phyloP scores from a whole-genome alignment of 2,329 filamentous ascomycete species.

The Rasamsonia emersonii region DNA sequence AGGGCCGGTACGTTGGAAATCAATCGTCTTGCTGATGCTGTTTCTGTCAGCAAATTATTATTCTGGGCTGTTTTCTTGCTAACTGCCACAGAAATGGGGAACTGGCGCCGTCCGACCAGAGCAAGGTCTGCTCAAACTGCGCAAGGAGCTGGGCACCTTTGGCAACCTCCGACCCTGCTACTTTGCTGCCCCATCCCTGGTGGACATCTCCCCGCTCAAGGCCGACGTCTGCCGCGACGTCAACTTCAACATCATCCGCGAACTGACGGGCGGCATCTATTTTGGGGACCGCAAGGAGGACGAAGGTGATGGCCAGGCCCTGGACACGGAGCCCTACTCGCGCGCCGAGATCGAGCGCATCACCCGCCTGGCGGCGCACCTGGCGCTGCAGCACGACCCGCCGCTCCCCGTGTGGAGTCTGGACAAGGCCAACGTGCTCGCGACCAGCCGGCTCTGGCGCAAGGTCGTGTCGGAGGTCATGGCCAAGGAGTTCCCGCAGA shows the following conservation, averaged over 20 bases:
- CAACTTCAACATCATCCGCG: slow-evolving; percentile 87
- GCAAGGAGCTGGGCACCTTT: slow-evolving; percentile 89
- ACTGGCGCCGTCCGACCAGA: slow-evolving; percentile 81
- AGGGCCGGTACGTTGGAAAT: slow-evolving; percentile 55
- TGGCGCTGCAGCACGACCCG: slow-evolving; percentile 69
- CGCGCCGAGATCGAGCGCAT: slow-evolving; percentile 81
- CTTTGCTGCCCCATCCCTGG: slow-evolving; percentile 80
- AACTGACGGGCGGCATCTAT: slow-evolving; percentile 89
- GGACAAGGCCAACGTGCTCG: slow-evolving; percentile 95
- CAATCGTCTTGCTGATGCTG: too few relatives aligned
- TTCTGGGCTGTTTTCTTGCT: too few relatives aligned
- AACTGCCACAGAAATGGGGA: slow-evolving; percentile 64
- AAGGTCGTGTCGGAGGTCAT: slow-evolving; percentile 80
- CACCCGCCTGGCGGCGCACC: slow-evolving; percentile 67
- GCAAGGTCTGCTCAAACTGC: slow-evolving; percentile 80
- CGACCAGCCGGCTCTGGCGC: slow-evolving; percentile 81
- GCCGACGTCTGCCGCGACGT: slow-evolving; percentile 74
- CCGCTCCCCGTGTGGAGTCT: slow-evolving; percentile 74
- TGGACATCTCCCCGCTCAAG: slow-evolving; percentile 80
- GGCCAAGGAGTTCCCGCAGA: slow-evolving; percentile 76
- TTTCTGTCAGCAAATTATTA: too few relatives aligned
- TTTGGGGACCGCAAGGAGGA: slow-evolving; percentile 81
- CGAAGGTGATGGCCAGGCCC: slow-evolving; percentile 63
- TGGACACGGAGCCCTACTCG: slow-evolving; percentile 82
- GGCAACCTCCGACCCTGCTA: slow-evolving; percentile 94